A percentile compares a stretch with the other conserved stretches of the same genome.
phyloP scores from a whole-genome alignment of 2,329 filamentous ascomycete species.

The Zymoseptoria brevis region DNA sequence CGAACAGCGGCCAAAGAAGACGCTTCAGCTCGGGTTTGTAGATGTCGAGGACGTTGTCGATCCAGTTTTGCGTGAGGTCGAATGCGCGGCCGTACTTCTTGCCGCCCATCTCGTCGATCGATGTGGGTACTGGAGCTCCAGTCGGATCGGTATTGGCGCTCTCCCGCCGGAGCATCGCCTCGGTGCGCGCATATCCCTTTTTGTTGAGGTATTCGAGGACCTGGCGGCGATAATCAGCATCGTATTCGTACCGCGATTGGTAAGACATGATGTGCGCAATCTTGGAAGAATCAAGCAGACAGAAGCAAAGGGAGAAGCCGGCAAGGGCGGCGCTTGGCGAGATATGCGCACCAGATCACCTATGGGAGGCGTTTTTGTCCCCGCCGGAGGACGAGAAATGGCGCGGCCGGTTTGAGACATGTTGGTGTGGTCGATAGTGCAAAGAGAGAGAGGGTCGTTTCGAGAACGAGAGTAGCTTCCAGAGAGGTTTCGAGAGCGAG shows the following conservation, averaged over 20 bases:
- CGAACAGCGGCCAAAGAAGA: slow-evolving; percentile 85
- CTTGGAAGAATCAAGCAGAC: background rate
- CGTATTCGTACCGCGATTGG: background rate
- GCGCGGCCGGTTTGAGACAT: background rate
- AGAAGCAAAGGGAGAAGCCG: background rate
- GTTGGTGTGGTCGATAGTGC: background rate
- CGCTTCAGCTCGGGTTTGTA: slow-evolving; percentile 92
- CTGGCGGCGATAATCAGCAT: slow-evolving; percentile 34
- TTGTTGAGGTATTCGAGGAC: slow-evolving; percentile 94
- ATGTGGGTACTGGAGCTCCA: slow-evolving; percentile 61
- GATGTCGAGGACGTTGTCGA: slow-evolving; percentile 84
- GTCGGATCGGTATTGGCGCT: slow-evolving; percentile 75
- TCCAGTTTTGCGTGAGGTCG: slow-evolving; percentile 50
- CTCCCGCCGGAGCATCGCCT: slow-evolving; percentile 86
- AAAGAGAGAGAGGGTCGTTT: background rate
- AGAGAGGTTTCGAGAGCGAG: too few relatives aligned
- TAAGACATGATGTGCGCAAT: slow-evolving; percentile 2
- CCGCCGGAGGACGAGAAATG: background rate
- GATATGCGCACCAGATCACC: background rate
- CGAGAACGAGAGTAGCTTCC: background rate
- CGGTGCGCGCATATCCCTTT: slow-evolving; percentile 86
- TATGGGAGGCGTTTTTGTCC: background rate
- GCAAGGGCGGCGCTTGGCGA: background rate
- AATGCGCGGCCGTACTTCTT: slow-evolving; percentile 72
- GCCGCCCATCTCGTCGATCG: slow-evolving; percentile 60